Evolutionary conservation across 164 flowering plant genomes (phyloP).

Genomic region (Cinnamomum micranthum): DNA sequence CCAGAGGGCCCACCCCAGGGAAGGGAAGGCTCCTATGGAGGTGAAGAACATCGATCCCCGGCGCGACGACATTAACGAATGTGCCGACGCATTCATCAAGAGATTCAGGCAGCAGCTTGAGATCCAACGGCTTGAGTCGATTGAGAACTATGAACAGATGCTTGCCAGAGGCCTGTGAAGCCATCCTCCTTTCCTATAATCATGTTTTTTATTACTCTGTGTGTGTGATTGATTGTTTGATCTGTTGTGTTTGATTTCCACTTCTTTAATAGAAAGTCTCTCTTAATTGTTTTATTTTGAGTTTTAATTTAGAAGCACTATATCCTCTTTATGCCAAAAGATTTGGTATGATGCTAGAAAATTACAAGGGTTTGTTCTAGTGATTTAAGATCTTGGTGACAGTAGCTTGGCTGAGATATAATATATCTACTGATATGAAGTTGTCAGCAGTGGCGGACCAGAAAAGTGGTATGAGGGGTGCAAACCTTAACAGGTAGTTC

Average conservation of each 20-base stretch:
- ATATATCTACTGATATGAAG: too few species aligned
- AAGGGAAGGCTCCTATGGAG: constrained; percentile 3
- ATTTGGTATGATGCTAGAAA: not conserved
- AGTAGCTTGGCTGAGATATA: too few species aligned
- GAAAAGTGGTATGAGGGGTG: too few species aligned
- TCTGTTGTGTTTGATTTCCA: not conserved
- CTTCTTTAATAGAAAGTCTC: not conserved
- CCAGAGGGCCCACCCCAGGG: constrained; percentile 4
- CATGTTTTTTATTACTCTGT: not conserved
- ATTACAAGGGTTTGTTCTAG: too few species aligned
- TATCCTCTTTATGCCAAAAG: not conserved
- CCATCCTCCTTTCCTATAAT: not conserved
- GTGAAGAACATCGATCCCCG: constrained; percentile 31
- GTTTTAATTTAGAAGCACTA: not conserved
- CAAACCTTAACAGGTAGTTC: too few species aligned
- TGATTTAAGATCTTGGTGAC: too few species aligned
- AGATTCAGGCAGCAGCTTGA: constrained; percentile 57
- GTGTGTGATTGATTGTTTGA: not conserved
- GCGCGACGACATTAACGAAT: constrained; percentile 49
- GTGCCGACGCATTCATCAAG: constrained; percentile 75
- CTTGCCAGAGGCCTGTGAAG: constrained; percentile 45
- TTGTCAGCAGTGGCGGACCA: too few species aligned
- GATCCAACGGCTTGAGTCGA: constrained; percentile 71
- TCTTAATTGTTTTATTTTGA: too few species aligned
- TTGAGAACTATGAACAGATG: constrained; percentile 67